These are phyloP conservation scores for Penicillium sp. DNA, from an alignment of 2,329 filamentous ascomycete genomes.

Conservation along the genomic window DNA sequence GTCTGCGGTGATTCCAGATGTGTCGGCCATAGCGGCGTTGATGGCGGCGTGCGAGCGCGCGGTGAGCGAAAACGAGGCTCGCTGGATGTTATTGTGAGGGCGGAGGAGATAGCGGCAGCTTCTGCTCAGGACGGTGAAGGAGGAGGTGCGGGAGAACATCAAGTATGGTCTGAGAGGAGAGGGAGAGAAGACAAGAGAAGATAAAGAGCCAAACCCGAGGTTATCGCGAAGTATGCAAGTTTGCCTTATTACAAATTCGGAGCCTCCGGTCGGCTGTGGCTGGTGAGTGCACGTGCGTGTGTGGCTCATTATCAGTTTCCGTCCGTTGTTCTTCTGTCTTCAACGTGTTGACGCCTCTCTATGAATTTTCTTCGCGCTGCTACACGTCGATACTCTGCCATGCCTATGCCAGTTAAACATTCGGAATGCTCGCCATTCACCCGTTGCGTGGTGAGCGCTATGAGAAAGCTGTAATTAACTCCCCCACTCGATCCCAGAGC, in stretches of 20 bases:
- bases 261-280: slow-evolving; percentile 18
- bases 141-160: slow-evolving; percentile 40
- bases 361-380: slow-evolving; percentile 26
- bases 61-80: slow-evolving; percentile 35
- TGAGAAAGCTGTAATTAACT: slow-evolving; percentile 71
- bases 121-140: slow-evolving; percentile 36
- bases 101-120: slow-evolving; percentile 41
- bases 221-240: slow-evolving; percentile 14
- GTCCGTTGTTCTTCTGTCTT: not conserved
- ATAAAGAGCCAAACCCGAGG: slow-evolving; percentile 5
- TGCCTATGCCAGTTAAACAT: slow-evolving; percentile 29
- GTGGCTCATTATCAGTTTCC: slow-evolving; percentile 3
- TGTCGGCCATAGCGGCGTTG: slow-evolving; percentile 45
- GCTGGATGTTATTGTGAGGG: slow-evolving; percentile 22
- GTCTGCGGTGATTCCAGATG: slow-evolving; percentile 68
- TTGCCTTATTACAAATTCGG: slow-evolving; percentile 23
- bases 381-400: slow-evolving; percentile 30
- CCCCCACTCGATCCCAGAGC: slow-evolving; percentile 1
- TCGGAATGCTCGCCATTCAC: slow-evolving; percentile 59
- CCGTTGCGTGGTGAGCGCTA: slow-evolving; percentile 68
- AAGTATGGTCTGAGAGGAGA: slow-evolving; percentile 21
- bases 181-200: not conserved
- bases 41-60: slow-evolving; percentile 34
- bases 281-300: slow-evolving; percentile 22
- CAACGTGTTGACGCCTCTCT: not conserved